These are phyloP conservation scores for Suillus sp. DNA, from an alignment of 768 basidiomycete genomes.

Conservation along the genomic window DNA sequence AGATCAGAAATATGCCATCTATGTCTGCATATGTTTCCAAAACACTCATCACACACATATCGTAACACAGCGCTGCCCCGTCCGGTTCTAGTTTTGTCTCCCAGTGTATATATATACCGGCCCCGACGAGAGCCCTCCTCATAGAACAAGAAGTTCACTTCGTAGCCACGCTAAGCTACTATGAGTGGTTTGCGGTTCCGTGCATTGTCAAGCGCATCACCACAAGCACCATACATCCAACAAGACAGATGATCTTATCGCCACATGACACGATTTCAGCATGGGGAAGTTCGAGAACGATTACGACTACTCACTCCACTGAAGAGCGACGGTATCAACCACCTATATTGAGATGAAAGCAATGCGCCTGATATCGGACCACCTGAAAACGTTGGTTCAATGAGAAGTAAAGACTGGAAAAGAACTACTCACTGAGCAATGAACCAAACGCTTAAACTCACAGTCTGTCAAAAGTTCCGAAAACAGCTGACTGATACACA, in stretches of 20 bases:
- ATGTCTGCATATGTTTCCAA: no score
- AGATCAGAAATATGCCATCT: no score
- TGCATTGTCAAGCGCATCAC: neutral
- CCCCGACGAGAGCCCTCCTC: no score
- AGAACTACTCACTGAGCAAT: conserved; percentile 22
- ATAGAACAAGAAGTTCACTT: no score
- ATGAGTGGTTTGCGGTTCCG: neutral
- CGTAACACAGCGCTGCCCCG: no score
- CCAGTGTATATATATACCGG: no score
- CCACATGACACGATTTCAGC: neutral
- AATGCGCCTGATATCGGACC: conserved; percentile 61
- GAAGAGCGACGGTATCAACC: conserved; percentile 61
- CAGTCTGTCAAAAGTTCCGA: neutral
- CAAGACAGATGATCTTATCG: neutral
- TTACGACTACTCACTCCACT: conserved; percentile 37
- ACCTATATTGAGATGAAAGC: conserved; percentile 48
- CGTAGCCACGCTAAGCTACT: no score
- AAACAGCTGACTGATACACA: conserved; percentile 15
- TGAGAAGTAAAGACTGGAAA: neutral
- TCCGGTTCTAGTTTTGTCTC: no score
- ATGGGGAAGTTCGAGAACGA: neutral
- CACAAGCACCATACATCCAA: neutral
- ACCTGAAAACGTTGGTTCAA: conserved; percentile 34
- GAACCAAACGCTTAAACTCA: conserved; percentile 23
- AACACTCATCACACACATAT: no score